Evolutionary conservation across 1,139 yeast genomes (phyloP).

Genomic region (Ashbya aceris): DNA sequence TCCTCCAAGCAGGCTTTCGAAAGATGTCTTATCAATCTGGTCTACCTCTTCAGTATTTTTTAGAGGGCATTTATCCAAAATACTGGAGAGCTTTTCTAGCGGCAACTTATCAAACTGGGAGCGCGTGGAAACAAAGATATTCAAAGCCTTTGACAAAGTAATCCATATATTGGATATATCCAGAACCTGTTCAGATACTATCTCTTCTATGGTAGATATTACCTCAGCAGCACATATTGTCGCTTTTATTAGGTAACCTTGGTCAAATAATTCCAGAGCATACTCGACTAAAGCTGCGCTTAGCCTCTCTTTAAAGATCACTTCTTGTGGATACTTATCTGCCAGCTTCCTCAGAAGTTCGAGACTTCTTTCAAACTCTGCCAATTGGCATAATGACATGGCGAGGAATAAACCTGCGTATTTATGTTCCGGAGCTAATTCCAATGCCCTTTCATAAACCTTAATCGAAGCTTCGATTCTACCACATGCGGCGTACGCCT

Average conservation of each 20-base stretch:
- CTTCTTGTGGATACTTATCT: constrained; percentile 39
- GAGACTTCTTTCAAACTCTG: constrained; percentile 44
- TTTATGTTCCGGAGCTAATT: constrained; percentile 46
- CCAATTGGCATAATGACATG: constrained; percentile 42
- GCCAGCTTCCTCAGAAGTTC: constrained; percentile 37
- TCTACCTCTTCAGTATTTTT: constrained; percentile 14
- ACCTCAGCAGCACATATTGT: constrained; percentile 41
- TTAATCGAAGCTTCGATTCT: constrained; percentile 77
- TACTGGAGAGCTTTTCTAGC: constrained; percentile 31
- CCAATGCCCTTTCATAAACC: constrained; percentile 62
- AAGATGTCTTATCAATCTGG: constrained; percentile 17
- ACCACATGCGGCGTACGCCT: constrained; percentile 80
- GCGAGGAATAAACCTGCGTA: constrained; percentile 62
- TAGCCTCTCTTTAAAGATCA: constrained; percentile 48
- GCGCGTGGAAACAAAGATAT: constrained; percentile 39
- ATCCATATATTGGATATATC: constrained; percentile 45
- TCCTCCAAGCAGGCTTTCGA: constrained; percentile 40
- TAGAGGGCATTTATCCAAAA: constrained; percentile 26
- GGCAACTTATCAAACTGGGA: constrained; percentile 40
- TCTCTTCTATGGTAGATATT: constrained; percentile 25
- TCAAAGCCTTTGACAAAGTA: constrained; percentile 39
- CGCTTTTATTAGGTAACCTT: constrained; percentile 63
- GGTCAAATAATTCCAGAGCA: constrained; percentile 41
- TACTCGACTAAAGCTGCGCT: constrained; percentile 50
- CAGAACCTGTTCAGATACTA: constrained; percentile 22